These are phyloP conservation scores for Entomortierella parvispora DNA, from an alignment of 192 early-diverging fungal genomes.

Conservation along the genomic window DNA sequence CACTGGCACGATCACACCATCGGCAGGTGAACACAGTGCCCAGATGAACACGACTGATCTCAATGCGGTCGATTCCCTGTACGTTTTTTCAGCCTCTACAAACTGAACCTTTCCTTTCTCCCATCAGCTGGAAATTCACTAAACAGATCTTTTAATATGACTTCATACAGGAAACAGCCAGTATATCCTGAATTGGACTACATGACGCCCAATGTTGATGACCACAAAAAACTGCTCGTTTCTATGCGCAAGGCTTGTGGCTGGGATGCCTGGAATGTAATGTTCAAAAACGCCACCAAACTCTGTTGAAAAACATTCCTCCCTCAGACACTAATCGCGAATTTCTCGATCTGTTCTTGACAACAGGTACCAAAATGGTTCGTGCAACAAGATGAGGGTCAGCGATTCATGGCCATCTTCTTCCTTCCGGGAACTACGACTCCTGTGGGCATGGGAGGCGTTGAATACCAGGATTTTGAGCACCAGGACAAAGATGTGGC, in stretches of 20 bases:
- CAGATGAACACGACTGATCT: too few species aligned
- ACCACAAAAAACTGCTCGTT: conserved; percentile 18
- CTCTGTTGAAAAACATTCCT: not conserved
- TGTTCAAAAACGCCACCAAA: not conserved
- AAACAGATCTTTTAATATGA: not conserved
- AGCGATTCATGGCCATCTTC: conserved; percentile 38
- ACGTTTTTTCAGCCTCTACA: too few species aligned
- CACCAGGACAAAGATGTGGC: conserved; percentile 37
- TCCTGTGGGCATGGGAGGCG: conserved; percentile 37
- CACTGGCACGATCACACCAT: not conserved
- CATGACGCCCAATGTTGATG: conserved; percentile 35
- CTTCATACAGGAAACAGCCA: not conserved
- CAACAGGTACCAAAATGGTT: conserved; percentile 41
- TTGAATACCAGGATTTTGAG: conserved; percentile 36
- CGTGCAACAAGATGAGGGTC: conserved; percentile 31
- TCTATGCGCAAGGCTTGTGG: conserved; percentile 51
- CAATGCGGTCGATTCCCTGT: too few species aligned
- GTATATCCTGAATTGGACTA: conserved; percentile 22
- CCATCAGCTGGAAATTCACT: too few species aligned
- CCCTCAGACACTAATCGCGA: not conserved
- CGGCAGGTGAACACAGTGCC: not conserved
- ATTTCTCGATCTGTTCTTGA: not conserved
- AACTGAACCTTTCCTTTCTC: not conserved
- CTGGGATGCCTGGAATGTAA: conserved; percentile 32
- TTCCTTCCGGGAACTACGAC: conserved; percentile 33